phyloP scores from a whole-genome alignment of 495 filamentous ascomycete genomes.

The Neurospora sublineolata region DNA sequence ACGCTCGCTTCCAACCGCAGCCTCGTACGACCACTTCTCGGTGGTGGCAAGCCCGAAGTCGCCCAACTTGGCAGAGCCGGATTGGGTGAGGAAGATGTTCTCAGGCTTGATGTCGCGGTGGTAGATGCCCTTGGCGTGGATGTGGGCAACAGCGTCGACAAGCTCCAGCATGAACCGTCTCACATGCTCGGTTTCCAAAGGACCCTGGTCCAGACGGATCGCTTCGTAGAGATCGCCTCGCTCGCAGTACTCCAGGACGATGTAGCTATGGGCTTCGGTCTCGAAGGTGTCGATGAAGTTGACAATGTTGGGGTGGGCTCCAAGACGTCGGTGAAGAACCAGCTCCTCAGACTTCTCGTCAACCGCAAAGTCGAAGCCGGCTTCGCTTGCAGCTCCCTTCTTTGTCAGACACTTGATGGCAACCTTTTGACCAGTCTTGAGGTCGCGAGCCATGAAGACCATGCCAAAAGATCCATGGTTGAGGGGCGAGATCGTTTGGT shows the following conservation, averaged over 20 bases:
- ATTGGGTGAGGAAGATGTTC: constrained; percentile 88
- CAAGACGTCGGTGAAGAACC: constrained; percentile 65
- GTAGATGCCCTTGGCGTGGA: constrained; percentile 83
- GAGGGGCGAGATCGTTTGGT: constrained; percentile 80
- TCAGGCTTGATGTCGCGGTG: constrained; percentile 99
- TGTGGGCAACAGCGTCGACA: constrained; percentile 76
- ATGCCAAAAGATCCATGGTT: constrained; percentile 98
- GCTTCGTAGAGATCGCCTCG: constrained; percentile 96
- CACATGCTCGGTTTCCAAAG: constrained; percentile 89
- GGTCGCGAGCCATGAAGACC: constrained; percentile 87
- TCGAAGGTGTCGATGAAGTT: constrained; percentile 87
- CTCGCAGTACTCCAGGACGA: constrained; percentile 92
- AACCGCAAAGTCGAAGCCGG: constrained; percentile 44
- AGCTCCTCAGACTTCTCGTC: constrained; percentile 87
- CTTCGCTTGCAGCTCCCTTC: constrained; percentile 43
- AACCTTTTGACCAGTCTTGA: constrained; percentile 59
- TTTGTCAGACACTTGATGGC: constrained; percentile 94
- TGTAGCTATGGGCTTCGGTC: constrained; percentile 76
- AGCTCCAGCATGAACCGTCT: constrained; percentile 94
- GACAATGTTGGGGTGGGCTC: constrained; percentile 81
- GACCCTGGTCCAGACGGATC: constrained; percentile 77
- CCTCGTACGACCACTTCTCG: constrained; percentile 78
- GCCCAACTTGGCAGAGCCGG: constrained; percentile 86
- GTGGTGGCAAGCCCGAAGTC: constrained; percentile 89
- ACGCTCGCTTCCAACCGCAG: constrained; percentile 87